Evolutionary conservation across 73 alveolate genomes (phyloP).

Genomic region (Paramecium primaurelia): DNA sequence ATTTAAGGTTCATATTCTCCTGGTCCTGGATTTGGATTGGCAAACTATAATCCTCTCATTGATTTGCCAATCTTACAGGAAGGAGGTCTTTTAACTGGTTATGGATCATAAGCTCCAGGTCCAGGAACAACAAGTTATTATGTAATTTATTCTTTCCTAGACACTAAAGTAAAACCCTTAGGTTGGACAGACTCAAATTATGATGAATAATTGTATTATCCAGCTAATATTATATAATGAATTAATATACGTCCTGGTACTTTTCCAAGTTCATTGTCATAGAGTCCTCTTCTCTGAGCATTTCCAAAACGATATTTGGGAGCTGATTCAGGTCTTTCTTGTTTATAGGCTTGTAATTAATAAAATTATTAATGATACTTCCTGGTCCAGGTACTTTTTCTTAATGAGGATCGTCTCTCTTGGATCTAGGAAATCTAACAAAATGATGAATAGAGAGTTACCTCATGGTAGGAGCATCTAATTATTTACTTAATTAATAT

Average conservation of each 20-base stretch:
- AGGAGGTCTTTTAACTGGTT: constrained; percentile 23
- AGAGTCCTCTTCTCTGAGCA: background rate
- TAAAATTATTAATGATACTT: background rate
- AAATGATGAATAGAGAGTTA: background rate
- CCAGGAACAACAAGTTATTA: constrained; percentile 26
- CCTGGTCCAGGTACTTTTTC: constrained; percentile 47
- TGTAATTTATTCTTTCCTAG: background rate
- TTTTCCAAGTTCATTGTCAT: background rate
- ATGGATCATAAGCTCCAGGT: constrained; percentile 49
- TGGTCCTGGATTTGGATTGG: constrained; percentile 55
- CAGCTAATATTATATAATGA: background rate
- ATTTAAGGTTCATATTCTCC: constrained; percentile 52
- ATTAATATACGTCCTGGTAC: constrained; percentile 15
- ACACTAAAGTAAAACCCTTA: constrained; percentile 14
- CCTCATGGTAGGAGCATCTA: background rate
- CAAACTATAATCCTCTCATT: background rate
- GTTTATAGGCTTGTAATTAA: background rate
- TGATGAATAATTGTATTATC: background rate
- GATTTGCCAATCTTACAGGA: constrained; percentile 20
- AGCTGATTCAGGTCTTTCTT: constrained; percentile 21
- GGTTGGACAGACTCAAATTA: background rate
- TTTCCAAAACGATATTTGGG: constrained; percentile 27
- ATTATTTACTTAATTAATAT: background rate
- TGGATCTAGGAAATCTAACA: background rate
- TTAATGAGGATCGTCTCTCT: background rate